Evolutionary conservation across 2,329 filamentous ascomycete species (phyloP).

Genomic region (Penicillium decumbens): DNA sequence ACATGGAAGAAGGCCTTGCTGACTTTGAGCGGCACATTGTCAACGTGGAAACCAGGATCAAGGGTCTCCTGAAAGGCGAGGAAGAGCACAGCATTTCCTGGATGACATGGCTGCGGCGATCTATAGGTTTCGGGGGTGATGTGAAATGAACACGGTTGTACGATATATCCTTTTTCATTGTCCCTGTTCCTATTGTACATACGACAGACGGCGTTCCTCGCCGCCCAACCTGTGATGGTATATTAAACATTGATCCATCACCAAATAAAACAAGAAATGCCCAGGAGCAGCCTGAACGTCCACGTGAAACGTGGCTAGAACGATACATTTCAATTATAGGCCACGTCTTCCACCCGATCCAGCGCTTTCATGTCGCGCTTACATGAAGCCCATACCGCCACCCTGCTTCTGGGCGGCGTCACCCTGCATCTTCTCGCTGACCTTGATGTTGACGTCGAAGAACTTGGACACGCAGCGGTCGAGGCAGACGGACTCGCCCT

Average conservation of each 20-base stretch:
- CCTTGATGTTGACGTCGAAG: slow-evolving; percentile 97
- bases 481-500: slow-evolving; percentile 96
- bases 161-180: slow-evolving; percentile 17
- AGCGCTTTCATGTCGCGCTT: slow-evolving; percentile 15
- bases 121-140: slow-evolving; percentile 22
- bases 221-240: slow-evolving; percentile 18
- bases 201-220: slow-evolving; percentile 18
- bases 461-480: slow-evolving; percentile 97
- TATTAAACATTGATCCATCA: slow-evolving; percentile 15
- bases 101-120: slow-evolving; percentile 52
- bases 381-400: slow-evolving; percentile 51
- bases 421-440: slow-evolving; percentile 92
- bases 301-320: background rate
- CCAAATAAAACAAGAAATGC: slow-evolving; percentile 3
- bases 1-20: slow-evolving; percentile 75
- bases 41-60: slow-evolving; percentile 62
- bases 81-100: slow-evolving; percentile 60
- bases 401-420: slow-evolving; percentile 67
- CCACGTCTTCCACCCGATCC: background rate
- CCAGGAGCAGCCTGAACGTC: background rate
- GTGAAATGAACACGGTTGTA: slow-evolving; percentile 11
- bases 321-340: background rate
- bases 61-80: slow-evolving; percentile 59
- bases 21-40: slow-evolving; percentile 76
- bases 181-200: slow-evolving; percentile 25